A percentile compares a stretch with the other conserved stretches of the same genome.
Evolutionary conservation across 75 land plant genomes (phyloP).

Genomic region (Isoetes taiwanensis): DNA sequence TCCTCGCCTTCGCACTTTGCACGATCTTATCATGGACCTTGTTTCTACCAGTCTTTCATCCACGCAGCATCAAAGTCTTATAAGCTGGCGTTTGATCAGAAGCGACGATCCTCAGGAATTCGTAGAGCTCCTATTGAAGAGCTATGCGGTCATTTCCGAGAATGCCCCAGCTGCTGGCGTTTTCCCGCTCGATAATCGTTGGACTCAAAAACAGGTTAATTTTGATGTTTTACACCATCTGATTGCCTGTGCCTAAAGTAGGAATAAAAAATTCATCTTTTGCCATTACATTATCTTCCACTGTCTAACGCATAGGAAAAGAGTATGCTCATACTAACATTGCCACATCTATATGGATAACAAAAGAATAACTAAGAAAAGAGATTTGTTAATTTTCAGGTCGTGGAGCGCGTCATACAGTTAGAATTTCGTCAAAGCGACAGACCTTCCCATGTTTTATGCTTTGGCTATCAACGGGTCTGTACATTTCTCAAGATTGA

Average conservation of each 20-base stretch:
- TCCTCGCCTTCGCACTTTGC: too few species aligned
- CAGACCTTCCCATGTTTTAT: too few species aligned
- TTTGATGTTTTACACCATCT: background rate
- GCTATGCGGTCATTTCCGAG: constrained; percentile 34
- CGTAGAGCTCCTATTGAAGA: constrained; percentile 20
- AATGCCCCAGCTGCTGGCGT: constrained; percentile 9
- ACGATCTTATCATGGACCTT: too few species aligned
- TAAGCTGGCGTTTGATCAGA: too few species aligned
- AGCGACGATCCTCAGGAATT: constrained; percentile 30
- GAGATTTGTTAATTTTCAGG: background rate
- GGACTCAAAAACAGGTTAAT: constrained; percentile 19
- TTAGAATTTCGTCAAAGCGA: too few species aligned
- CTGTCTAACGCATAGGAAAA: background rate
- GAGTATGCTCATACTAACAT: background rate
- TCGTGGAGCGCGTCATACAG: too few species aligned
- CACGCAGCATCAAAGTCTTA: too few species aligned
- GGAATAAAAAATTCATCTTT: background rate
- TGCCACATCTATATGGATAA: background rate
- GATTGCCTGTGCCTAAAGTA: background rate
- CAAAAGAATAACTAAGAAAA: background rate
- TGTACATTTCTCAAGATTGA: too few species aligned
- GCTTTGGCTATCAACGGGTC: too few species aligned
- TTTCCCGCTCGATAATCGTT: constrained; percentile 1
- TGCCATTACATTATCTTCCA: constrained; percentile 5
- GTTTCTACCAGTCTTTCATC: too few species aligned